Evolutionary conservation across 495 filamentous ascomycete species (phyloP), one percentile per base, ranked within the genome.

Genomic region (Talaromyces thailandensis): DNA sequence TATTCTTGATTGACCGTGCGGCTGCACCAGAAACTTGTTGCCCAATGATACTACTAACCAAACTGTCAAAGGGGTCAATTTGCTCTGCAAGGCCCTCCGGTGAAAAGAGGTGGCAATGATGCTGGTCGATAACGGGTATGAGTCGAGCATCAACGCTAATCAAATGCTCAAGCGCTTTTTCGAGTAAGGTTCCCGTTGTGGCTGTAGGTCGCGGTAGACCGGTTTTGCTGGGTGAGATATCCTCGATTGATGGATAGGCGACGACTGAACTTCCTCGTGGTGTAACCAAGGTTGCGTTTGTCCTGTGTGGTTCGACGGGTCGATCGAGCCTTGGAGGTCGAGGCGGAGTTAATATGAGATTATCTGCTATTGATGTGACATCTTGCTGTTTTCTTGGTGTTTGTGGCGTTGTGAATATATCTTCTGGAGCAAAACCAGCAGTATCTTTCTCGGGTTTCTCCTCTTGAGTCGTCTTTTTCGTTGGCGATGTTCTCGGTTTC

Each of bases 11-110:
- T 4, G 89, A 86, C 62, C 82, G 87, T 25, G 94, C 95, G 3
- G 94, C 94, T 4, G 91, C 90, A 18, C 93, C 91, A 18, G 91
- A 94, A 12, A 98, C 93, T 72, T 98, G 94, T 72, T 98, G 94
- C 51, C 90, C 90, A 63, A 98, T 96, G 66, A 98, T 97, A 53
- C 91, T 88, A 70, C 85, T 89, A 25, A 82, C 81, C 45, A 98
- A 81, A 60, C 86, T 87, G 58, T 85, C 86, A 70, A 97, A 98
- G 3, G 94, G 93, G 71, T 98, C 89, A 64, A 96, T 82, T 64
- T 84, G 75, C 74, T 97, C 93, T 18, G 86, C 84, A 18, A 98
- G 74, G 0, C 92, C 93, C 58, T 88, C 86, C 2, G 91, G 83
- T 6, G 89, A 89, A 74, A 97, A 96, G 12, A 94, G 69, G 40